Evolutionary conservation across 2,329 filamentous ascomycete species (phyloP), one percentile per base, ranked within the genome.

Genomic region (Keithomyces neogunnii): DNA sequence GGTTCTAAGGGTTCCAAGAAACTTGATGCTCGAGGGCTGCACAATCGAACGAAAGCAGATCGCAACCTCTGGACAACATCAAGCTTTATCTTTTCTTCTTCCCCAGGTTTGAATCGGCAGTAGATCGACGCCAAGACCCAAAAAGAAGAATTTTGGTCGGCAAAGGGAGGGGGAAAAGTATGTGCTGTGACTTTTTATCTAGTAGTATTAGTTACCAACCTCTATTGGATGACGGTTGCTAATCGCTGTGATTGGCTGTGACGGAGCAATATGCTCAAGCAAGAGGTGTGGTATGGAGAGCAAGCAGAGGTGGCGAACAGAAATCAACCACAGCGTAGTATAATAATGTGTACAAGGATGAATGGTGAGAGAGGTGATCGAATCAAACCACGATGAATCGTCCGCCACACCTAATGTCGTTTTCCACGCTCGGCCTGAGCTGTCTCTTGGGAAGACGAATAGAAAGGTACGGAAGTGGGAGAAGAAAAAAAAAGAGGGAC

Each of bases 351-450:
- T 48, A 47, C 38, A 39, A 43, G n/a, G 47, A 47, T 49, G 39
- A 52, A 52, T 49, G 51, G 51, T 48, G 45, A 48, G 48, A 48
- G 48, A 48, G 30, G 45, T 47, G 42, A 43, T 30, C 51, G 40
- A 53, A 53, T 36, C 51, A 50, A 44, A 43, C 31, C 31, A 36
- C 40, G 38, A 43, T 49, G 36, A 50, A 26, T 43, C 45, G 51
- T n/a, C 50, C 19, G 38, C 39, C 43, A 45, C 44, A 31, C 46
- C 30, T 26, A 19, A 43, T 49, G 44, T 45, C 38, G 11, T 38
- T 48, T 43, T 43, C 50, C 19, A 38, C 51, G 51, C 39, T 43
- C 38, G 42, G 45, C 46, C 42, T 29, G 32, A 26, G 19, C 31
- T 53, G 42, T 47, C 46, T 51, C 42, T 47, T 45, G 19, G 45